Evolutionary conservation across 371 early-diverging fungal species (phyloP).

Genomic region (Mucor racemosus): DNA sequence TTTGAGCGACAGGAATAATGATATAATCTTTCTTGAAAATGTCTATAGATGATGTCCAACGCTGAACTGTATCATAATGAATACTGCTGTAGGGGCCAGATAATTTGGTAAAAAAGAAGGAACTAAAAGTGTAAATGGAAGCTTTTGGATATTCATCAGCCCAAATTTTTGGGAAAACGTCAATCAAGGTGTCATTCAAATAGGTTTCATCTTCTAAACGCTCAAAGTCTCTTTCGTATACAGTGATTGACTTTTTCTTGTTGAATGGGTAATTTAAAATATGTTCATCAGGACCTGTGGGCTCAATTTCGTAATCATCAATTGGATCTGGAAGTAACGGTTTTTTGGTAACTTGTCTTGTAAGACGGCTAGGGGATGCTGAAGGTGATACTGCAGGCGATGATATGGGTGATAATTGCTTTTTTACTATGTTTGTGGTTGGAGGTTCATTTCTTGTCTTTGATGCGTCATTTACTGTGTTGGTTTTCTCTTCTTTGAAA

Average conservation of each 20-base stretch:
- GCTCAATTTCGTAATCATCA: slow-evolving; percentile 10
- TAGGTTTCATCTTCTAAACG: slow-evolving; percentile 17
- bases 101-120: slow-evolving; percentile 26
- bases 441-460: neutral
- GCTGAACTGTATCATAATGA: slow-evolving; percentile 7
- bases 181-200: slow-evolving; percentile 28
- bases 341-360: neutral
- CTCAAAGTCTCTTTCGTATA: slow-evolving; percentile 14
- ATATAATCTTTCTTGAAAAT: slow-evolving; percentile 25
- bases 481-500: neutral
- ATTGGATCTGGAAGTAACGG: slow-evolving; percentile 4
- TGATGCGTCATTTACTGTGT: too few species aligned
- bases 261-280: slow-evolving; percentile 22
- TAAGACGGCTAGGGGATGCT: neutral
- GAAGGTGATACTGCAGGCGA: neutral
- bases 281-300: slow-evolving; percentile 17
- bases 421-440: too few species aligned
- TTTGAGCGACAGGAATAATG: slow-evolving; percentile 24
- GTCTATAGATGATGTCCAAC: slow-evolving; percentile 23
- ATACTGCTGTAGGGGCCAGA: neutral
- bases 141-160: slow-evolving; percentile 10
- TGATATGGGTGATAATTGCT: neutral
- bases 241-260: slow-evolving; percentile 8
- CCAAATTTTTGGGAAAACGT: slow-evolving; percentile 29
- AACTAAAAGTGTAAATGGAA: slow-evolving; percentile 21